Base-by-base conservation (phyloP, 192 early-diverging fungal genomes). In the Diversispora eburnea region DNA sequence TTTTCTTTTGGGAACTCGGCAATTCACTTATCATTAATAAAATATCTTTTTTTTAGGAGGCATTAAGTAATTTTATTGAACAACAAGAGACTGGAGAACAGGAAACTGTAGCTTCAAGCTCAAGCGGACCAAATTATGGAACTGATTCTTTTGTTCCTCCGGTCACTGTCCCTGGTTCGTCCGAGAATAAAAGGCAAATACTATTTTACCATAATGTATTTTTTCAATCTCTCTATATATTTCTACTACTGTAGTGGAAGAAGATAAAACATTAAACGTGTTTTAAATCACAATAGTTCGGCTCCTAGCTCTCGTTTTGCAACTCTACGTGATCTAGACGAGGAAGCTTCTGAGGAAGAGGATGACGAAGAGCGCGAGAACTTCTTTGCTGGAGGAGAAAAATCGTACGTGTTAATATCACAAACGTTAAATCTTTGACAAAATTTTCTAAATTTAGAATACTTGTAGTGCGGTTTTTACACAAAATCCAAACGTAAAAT, bases 311-410 rank as follows among this genome's bases (percentile, higher is more conserved):
- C 49, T 19, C 75, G 77, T 13, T 81, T 85, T 42, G 82, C 84
- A 45, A 87, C 85, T 19, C 67, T 87, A 57, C 77, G 77, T 42
- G 84, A 87, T 60, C 61, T 85, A 70, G 55, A 48, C 3, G 75
- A 77, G 61, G 73, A 72, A 20, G 74, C 72, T 2, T 70, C 77
- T 15, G 81, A 82, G 4, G 76, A 78, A 20, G 80, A 69, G 1
- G 80, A 76, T 8, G 64, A 79, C 20, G 82, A 87, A 12, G 90
- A 90, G 22, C 74, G 73, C 17, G 80, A 91, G 74, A 89, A 91
- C 72, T 94, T 87, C 75, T 99, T 91, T 85, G 88, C 95, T 19
- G 97, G 96, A 5, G 97, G 97, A 42, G 96, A 97, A 80, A 93
- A 93, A 78, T 95, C 92, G 81, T 95, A 87, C n/a, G 94, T 89